Evolutionary conservation across 257 asterid species (phyloP), one percentile per base, ranked within the genome.

Genomic region (Gentiana dahurica): DNA sequence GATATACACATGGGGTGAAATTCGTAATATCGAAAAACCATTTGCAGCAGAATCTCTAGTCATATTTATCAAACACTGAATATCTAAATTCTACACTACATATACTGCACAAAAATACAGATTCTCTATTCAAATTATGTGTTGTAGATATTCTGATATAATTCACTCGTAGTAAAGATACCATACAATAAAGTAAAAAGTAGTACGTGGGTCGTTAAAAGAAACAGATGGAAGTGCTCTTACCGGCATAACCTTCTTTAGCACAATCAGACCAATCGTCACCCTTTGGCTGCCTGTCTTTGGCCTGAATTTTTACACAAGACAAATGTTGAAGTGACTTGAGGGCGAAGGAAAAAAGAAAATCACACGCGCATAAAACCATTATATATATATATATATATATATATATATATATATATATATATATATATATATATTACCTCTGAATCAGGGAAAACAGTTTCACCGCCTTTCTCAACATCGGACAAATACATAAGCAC

Each of bases 221-320:
- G 8, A 41, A 41, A 41, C 10, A 3, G 46, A 41, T 10, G 24
- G 24, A 41, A 41, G 46, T 5, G 32, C 6, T 53, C 54, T 67
- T 60, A 90, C 95, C 94, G 70, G 95, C 81, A 66, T 79, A 87
- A 68, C 98, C 98, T 49, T 65, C 65, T 78, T 77, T 85, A 59
- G 98, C 97, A 59, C 98, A 85, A 0, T 88, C 85, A 32, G 97
- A 85, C 94, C 87, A 75, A 66, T 81, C 85, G 1, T 78, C 82
- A 51, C 81, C 86, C 80, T 83, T 83, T 44, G 64, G 71, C 58
- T 81, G 96, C 55, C 24, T 58, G 50, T 75, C 75, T 65, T 65
- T 71, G 50, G 36, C 66, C 98, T 87, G 86, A 33, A 64, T 13
- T 15, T 36, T 54, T 41, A 12, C 34, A 12, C 15, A 1, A 39